These are phyloP conservation scores for Scheffersomyces stambukii DNA, from an alignment of 1,139 yeast species.

Conservation along the genomic window DNA sequence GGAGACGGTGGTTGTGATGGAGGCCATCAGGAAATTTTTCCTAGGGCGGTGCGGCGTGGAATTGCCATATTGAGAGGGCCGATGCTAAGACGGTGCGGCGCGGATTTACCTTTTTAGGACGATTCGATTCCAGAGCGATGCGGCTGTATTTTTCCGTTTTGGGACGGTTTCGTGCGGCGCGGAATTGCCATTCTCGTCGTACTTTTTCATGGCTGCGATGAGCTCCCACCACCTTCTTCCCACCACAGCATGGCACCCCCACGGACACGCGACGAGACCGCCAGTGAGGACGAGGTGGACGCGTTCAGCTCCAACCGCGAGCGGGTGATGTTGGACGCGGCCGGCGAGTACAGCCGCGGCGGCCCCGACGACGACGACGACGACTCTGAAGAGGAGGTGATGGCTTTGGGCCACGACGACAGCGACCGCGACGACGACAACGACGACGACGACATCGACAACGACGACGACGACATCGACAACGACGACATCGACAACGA, in stretches of 20 bases:
- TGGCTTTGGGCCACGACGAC: conserved; percentile 18
- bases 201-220: no score
- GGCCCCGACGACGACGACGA: conserved; percentile 40
- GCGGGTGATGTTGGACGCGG: conserved; percentile 54
- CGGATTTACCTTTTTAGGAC: no score
- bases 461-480: conserved; percentile 34
- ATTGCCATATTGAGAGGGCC: no score
- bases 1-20: conserved; percentile 2
- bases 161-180: no score
- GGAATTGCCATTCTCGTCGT: no score
- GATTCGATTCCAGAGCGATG: no score
- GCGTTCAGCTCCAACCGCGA: conserved; percentile 65
- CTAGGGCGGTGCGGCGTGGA: no score
- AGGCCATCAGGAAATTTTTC: neutral
- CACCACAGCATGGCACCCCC: no score
- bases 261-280: no score
- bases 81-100: no score
- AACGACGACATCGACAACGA: conserved; percentile 47
- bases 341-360: conserved; percentile 39
- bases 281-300: conserved; percentile 64
- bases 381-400: conserved; percentile 25
- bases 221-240: no score
- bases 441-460: conserved; percentile 27
- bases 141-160: no score
- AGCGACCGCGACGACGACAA: conserved; percentile 11